phyloP scores from a whole-genome alignment of 495 filamentous ascomycete species.

The Letharia columbiana region DNA sequence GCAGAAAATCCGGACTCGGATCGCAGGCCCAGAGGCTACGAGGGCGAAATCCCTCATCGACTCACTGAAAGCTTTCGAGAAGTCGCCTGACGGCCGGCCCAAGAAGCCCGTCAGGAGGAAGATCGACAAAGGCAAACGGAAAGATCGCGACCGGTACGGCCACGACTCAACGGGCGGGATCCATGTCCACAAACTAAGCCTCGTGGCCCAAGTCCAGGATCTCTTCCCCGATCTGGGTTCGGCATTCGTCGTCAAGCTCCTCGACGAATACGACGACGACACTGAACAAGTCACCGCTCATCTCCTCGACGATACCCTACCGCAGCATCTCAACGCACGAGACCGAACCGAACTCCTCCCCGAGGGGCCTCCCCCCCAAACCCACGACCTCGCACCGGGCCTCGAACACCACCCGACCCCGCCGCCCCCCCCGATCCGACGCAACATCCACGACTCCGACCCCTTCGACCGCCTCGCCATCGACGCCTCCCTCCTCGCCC shows the following conservation, averaged over 20 bases:
- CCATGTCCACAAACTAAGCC: slow-evolving; percentile 72
- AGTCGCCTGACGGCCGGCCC: slow-evolving; percentile 43
- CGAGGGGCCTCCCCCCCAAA: slow-evolving; percentile 17
- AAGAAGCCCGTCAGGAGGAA: slow-evolving; percentile 40
- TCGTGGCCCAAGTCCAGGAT: slow-evolving; percentile 82
- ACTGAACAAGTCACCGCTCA: slow-evolving; percentile 74
- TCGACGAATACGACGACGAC: slow-evolving; percentile 70
- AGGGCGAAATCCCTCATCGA: slow-evolving; percentile 51
- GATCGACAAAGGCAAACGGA: slow-evolving; percentile 61
- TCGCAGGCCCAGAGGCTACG: slow-evolving; percentile 31
- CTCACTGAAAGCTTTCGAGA: slow-evolving; percentile 45
- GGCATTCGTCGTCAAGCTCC: slow-evolving; percentile 66
- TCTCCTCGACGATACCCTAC: slow-evolving; percentile 74
- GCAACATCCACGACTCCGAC: slow-evolving; percentile 72
- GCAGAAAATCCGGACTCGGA: slow-evolving; percentile 33
- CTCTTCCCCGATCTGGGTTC: slow-evolving; percentile 85
- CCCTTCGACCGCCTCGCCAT: slow-evolving; percentile 67
- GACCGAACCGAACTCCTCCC: slow-evolving; percentile 50
- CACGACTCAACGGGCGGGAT: slow-evolving; percentile 43
- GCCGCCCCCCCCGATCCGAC: slow-evolving; percentile 35
- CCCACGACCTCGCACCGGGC: slow-evolving; percentile 33
- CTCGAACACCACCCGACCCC: slow-evolving; percentile 36
- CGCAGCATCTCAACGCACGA: slow-evolving; percentile 46
- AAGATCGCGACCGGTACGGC: slow-evolving; percentile 38
- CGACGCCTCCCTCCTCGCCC: slow-evolving; percentile 53